phyloP scores from a whole-genome alignment of 2,329 filamentous ascomycete species.

The Alternaria sp. region DNA sequence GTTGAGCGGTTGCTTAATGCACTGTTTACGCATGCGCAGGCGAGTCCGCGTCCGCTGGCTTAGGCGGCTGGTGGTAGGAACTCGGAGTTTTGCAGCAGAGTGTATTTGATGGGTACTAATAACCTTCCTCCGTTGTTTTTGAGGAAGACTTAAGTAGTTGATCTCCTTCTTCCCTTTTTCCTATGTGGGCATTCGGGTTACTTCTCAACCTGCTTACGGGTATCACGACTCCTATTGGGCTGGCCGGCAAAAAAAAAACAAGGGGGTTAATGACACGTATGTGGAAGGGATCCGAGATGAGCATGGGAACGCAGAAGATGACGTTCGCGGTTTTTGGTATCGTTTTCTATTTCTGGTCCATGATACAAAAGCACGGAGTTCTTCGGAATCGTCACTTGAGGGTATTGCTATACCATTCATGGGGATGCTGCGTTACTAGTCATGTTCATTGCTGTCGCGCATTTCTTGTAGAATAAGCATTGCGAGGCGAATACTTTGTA shows the following conservation, averaged over 20 bases:
- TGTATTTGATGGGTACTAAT: slow-evolving; percentile 22
- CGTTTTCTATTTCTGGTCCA: slow-evolving; percentile 16
- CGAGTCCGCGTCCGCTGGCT: slow-evolving; percentile 55
- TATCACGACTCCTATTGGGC: slow-evolving; percentile 32
- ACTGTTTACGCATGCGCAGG: slow-evolving; percentile 57
- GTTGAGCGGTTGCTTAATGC: slow-evolving; percentile 58
- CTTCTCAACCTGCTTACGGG: slow-evolving; percentile 25
- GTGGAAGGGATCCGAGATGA: slow-evolving; percentile 10
- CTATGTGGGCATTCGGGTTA: slow-evolving; percentile 21
- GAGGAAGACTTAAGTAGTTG: slow-evolving; percentile 36
- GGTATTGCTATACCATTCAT: slow-evolving; percentile 19
- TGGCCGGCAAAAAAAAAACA: slow-evolving; percentile 33
- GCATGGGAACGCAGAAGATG: slow-evolving; percentile 5
- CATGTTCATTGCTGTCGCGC: slow-evolving; percentile 19
- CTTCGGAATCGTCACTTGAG: slow-evolving; percentile 17
- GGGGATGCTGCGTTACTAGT: slow-evolving; percentile 22
- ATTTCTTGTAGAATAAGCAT: slow-evolving; percentile 36
- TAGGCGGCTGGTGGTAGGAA: slow-evolving; percentile 25
- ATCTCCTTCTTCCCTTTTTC: slow-evolving; percentile 30
- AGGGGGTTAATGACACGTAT: slow-evolving; percentile 26
- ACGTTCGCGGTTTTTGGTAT: slow-evolving; percentile 16
- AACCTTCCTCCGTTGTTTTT: slow-evolving; percentile 47
- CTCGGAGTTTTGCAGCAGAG: slow-evolving; percentile 24
- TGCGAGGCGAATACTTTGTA: slow-evolving; percentile 27
- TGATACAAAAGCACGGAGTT: slow-evolving; percentile 30